phyloP scores from a whole-genome alignment of 2,329 filamentous ascomycete species.

The Chaetoscypha palmicola region DNA sequence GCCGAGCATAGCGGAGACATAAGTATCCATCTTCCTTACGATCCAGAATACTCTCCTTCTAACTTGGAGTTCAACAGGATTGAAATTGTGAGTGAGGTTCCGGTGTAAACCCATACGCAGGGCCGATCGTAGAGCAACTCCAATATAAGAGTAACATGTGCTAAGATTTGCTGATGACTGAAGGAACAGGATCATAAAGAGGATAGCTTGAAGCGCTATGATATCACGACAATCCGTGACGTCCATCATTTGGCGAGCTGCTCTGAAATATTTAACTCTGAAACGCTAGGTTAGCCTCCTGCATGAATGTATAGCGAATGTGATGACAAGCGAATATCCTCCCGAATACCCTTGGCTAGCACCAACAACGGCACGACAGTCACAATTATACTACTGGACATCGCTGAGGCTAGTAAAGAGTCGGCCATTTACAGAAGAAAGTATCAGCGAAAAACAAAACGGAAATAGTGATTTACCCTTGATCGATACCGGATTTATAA shows the following conservation, averaged over 20 bases:
- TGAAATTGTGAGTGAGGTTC: constrained; percentile 55
- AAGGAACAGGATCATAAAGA: constrained; percentile 76
- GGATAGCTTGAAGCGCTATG: constrained; percentile 63
- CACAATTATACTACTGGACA: too few species aligned
- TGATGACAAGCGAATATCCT: too few species aligned
- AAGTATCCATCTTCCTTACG: constrained; percentile 63
- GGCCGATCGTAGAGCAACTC: constrained; percentile 69
- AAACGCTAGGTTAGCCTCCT: too few species aligned
- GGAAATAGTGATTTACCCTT: constrained; percentile 43
- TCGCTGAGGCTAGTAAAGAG: too few species aligned
- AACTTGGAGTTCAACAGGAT: constrained; percentile 56
- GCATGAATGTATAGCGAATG: too few species aligned
- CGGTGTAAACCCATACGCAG: constrained; percentile 73
- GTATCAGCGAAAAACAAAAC: background rate
- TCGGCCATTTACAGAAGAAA: too few species aligned
- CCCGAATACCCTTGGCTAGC: too few species aligned
- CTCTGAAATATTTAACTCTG: constrained; percentile 69
- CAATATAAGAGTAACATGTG: constrained; percentile 74
- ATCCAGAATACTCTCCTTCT: constrained; percentile 61
- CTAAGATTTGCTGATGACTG: constrained; percentile 73
- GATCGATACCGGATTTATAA: constrained; percentile 46
- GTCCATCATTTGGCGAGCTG: constrained; percentile 58
- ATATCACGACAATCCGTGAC: constrained; percentile 67
- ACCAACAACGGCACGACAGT: too few species aligned
- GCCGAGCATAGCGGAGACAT: constrained; percentile 59